Percentiles rank a stretch among this genome's conserved stretches.
Conservation (phyloP, 441 rosid genomes). For the Adansonia grandidieri region DNA sequence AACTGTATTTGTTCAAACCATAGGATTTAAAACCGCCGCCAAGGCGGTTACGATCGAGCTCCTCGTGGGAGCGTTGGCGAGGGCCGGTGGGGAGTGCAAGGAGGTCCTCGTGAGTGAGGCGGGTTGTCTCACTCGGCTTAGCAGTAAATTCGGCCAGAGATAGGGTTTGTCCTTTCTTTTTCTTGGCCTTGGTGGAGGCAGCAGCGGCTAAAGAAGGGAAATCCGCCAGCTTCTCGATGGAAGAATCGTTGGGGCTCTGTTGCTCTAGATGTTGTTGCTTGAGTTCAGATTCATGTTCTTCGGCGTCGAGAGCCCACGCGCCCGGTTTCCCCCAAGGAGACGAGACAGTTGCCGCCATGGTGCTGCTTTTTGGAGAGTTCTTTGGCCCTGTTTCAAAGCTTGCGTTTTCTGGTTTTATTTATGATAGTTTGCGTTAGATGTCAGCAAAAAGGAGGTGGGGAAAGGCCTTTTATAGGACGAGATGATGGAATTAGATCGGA, state of each 20-base stretch:
- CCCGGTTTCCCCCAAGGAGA: slow-evolving; percentile 90
- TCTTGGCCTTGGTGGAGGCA: too few relatives aligned
- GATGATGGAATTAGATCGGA: slow-evolving; percentile 39
- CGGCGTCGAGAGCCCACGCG: slow-evolving; percentile 90
- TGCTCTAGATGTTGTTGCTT: slow-evolving; percentile 24
- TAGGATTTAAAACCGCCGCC: slow-evolving; percentile 82
- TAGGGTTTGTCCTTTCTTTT: too few relatives aligned
- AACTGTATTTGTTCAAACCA: slow-evolving; percentile 48
- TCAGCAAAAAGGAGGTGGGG: slow-evolving; percentile 21
- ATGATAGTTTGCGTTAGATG: slow-evolving; percentile 33
- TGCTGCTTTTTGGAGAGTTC: background rate
- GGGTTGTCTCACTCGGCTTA: slow-evolving; percentile 26
- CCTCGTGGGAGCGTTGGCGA: slow-evolving; percentile 78
- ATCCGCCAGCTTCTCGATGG: slow-evolving; percentile 38
- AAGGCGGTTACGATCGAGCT: slow-evolving; percentile 66
- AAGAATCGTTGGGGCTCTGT: background rate
- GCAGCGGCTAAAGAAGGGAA: slow-evolving; percentile 66
- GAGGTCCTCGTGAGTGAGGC: slow-evolving; percentile 64
- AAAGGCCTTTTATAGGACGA: background rate
- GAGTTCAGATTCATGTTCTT: slow-evolving; percentile 76
- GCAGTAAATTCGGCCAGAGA: too few relatives aligned
- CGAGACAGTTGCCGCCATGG: slow-evolving; percentile 82
- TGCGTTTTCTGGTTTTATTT: background rate
- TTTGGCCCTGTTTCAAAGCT: background rate
- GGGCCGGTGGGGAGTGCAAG: slow-evolving; percentile 83